phyloP scores from a whole-genome alignment of 228 moss, liverwort and hornwort genomes.

The Sphagnum fallax region DNA sequence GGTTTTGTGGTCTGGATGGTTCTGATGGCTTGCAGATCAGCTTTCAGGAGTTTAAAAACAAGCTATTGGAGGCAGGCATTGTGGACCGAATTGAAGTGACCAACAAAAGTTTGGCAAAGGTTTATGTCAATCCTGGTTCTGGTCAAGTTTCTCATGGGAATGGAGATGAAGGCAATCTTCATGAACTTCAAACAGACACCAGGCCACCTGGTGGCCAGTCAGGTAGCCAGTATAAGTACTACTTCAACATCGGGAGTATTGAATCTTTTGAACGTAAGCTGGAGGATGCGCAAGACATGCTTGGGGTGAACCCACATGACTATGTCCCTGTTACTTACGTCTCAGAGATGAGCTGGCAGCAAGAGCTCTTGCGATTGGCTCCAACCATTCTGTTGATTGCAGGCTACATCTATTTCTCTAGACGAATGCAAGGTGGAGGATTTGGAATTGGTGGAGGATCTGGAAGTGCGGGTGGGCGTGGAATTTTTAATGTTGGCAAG shows the following conservation, averaged over 20 bases:
- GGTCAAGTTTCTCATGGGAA: background rate
- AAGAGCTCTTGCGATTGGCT: conserved; percentile 93
- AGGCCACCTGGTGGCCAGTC: conserved; percentile 52
- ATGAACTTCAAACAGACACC: conserved; percentile 53
- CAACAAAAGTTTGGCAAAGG: conserved; percentile 6
- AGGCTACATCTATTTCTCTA: conserved; percentile 92
- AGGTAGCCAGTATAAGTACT: conserved; percentile 71
- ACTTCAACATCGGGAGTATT: conserved; percentile 95
- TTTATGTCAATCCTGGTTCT: background rate
- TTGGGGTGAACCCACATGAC: conserved; percentile 84
- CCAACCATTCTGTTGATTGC: conserved; percentile 93
- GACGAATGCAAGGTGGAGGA: conserved; percentile 98
- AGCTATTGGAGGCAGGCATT: conserved; percentile 7
- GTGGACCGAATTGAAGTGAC: conserved; percentile 7
- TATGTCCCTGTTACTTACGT: conserved; percentile 98
- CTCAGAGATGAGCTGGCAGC: conserved; percentile 99
- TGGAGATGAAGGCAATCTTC: conserved; percentile 30
- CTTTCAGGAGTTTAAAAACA: conserved; percentile 9
- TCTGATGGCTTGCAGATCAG: conserved; percentile 3
- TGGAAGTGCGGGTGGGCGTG: conserved; percentile 90
- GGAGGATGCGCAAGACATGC: conserved; percentile 93
- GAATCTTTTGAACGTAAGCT: conserved; percentile 98
- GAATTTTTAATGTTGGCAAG: conserved; percentile 97
- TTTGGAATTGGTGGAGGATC: conserved; percentile 95
- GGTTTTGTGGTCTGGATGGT: background rate